Evolutionary conservation across 768 basidiomycete species (phyloP).

Genomic region (Russula emetica): DNA sequence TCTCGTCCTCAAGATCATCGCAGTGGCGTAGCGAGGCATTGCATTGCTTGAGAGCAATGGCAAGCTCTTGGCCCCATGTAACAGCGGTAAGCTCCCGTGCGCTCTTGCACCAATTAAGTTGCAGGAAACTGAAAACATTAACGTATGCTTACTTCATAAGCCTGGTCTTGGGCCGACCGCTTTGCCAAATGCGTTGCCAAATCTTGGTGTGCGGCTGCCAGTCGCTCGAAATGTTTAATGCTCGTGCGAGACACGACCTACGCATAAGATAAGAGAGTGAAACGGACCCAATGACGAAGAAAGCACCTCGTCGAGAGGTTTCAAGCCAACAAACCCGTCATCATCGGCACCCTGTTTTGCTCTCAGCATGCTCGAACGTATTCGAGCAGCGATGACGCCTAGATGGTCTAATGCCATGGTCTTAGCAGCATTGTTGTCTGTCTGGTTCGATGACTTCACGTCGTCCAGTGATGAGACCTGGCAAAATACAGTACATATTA

Average conservation of each 20-base stretch:
- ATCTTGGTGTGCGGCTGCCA: conserved; percentile 60
- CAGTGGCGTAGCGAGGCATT: conserved; percentile 47
- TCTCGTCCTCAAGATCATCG: conserved; percentile 31
- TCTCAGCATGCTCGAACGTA: conserved; percentile 55
- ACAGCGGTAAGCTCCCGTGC: conserved; percentile 78
- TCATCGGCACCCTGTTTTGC: conserved; percentile 34
- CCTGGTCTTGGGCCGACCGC: conserved; percentile 72
- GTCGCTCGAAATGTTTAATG: conserved; percentile 49
- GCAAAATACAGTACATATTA: too few species aligned
- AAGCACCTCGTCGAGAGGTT: conserved; percentile 69
- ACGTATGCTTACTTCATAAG: conserved; percentile 59
- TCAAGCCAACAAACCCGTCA: conserved; percentile 41
- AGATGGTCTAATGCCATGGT: conserved; percentile 90
- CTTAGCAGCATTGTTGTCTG: conserved; percentile 82
- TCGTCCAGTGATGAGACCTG: conserved; percentile 84
- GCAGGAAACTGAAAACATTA: conserved; percentile 5
- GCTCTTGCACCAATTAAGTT: conserved; percentile 47
- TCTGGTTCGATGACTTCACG: conserved; percentile 56
- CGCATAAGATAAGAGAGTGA: not conserved
- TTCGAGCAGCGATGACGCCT: conserved; percentile 83
- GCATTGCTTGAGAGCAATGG: conserved; percentile 58
- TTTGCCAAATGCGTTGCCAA: conserved; percentile 65
- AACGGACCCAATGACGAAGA: not conserved
- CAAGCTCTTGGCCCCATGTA: conserved; percentile 78
- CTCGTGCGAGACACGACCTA: conserved; percentile 55